Evolutionary conservation across 129 eudicot genomes (phyloP).

Genomic region (Solidago caesia): DNA sequence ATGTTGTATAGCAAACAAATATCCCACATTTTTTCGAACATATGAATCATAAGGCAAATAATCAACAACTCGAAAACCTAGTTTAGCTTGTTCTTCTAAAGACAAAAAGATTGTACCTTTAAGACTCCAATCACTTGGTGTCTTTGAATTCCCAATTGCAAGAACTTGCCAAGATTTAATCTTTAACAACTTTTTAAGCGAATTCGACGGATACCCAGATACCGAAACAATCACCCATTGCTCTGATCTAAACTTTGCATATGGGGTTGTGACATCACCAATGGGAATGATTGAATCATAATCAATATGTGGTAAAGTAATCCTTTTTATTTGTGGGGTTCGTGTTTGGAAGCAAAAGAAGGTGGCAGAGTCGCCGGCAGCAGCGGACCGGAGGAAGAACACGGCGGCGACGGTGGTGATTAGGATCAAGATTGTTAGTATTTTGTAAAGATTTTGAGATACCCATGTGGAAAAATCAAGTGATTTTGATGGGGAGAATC

Average conservation of each 20-base stretch:
- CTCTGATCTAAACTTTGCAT: slow-evolving; percentile 63
- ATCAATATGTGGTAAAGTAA: slow-evolving; percentile 52
- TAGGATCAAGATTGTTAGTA: slow-evolving; percentile 45
- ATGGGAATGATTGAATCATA: slow-evolving; percentile 56
- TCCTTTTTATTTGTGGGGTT: slow-evolving; percentile 39
- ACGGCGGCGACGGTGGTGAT: slow-evolving; percentile 67
- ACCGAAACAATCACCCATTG: slow-evolving; percentile 88
- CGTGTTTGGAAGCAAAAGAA: slow-evolving; percentile 61
- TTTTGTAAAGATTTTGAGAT: slow-evolving; percentile 68
- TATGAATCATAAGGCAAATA: slow-evolving; percentile 88
- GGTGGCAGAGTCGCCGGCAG: slow-evolving; percentile 56
- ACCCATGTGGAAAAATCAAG: slow-evolving; percentile 83
- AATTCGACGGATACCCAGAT: slow-evolving; percentile 67
- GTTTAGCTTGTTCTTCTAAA: slow-evolving; percentile 68
- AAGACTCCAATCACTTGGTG: slow-evolving; percentile 77
- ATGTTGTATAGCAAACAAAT: slow-evolving; percentile 91
- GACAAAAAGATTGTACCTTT: slow-evolving; percentile 84
- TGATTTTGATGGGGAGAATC: slow-evolving; percentile 51
- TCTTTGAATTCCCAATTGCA: slow-evolving; percentile 78
- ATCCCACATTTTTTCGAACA: slow-evolving; percentile 82
- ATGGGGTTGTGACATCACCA: slow-evolving; percentile 54
- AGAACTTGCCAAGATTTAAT: slow-evolving; percentile 93
- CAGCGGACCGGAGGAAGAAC: slow-evolving; percentile 53
- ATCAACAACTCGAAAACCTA: slow-evolving; percentile 81
- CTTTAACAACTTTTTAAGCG: slow-evolving; percentile 43